Conservation (phyloP, 768 basidiomycete genomes). For the Serendipita sp. region DNA sequence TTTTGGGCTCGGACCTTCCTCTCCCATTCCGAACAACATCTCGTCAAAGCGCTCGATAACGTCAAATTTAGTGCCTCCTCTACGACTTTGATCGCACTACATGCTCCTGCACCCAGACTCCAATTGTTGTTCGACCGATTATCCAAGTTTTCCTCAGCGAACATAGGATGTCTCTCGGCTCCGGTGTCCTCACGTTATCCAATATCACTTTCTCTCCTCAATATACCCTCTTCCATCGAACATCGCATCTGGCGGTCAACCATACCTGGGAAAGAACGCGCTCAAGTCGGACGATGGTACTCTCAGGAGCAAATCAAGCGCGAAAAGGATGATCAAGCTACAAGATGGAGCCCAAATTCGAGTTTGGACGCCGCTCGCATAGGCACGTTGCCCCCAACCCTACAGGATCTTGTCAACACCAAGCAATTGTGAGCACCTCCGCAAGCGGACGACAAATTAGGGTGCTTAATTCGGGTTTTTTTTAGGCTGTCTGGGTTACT, state of each 20-base stretch:
- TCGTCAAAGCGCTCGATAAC: not conserved
- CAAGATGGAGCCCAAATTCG: too few species aligned
- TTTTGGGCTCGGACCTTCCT: not conserved
- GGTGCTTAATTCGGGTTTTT: not conserved
- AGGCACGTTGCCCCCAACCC: not conserved
- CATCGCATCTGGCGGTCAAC: conserved; percentile 28
- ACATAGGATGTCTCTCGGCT: not conserved
- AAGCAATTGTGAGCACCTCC: not conserved
- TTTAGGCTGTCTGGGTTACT: not conserved
- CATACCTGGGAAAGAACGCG: conserved; percentile 39
- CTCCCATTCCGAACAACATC: not conserved
- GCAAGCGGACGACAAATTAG: not conserved
- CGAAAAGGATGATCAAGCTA: not conserved
- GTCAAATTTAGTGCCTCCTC: not conserved
- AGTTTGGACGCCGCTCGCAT: not conserved
- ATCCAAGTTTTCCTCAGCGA: not conserved
- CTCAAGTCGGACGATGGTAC: conserved; percentile 62
- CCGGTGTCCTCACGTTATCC: not conserved
- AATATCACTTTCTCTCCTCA: not conserved
- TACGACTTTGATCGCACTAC: not conserved
- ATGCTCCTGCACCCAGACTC: not conserved
- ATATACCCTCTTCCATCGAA: not conserved
- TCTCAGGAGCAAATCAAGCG: not conserved
- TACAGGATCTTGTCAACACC: not conserved
- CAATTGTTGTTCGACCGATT: not conserved